Percentiles rank a stretch among this genome's conserved stretches.
Conservation (phyloP, 2,329 filamentous ascomycete genomes). For the Fusarium pseudonygamai region DNA sequence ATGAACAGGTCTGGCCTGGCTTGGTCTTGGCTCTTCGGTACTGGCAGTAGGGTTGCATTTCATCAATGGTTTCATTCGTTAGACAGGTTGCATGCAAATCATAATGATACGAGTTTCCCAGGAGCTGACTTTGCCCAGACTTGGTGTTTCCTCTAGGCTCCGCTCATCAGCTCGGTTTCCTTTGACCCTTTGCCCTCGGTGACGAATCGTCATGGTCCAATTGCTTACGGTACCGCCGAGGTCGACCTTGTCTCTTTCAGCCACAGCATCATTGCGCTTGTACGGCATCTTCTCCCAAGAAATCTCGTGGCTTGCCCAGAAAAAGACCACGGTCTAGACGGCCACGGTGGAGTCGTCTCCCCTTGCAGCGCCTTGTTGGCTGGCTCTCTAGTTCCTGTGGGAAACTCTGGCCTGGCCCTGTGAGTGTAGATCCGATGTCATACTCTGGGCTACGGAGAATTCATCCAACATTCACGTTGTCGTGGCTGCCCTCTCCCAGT, state of each 20-base stretch:
- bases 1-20: background rate
- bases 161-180: conserved; percentile 19
- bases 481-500: conserved; percentile 9
- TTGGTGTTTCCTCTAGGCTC: background rate
- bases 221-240: conserved; percentile 24
- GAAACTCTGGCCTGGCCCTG: background rate
- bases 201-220: conserved; percentile 7
- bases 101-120: conserved; percentile 10
- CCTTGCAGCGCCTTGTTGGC: conserved; percentile 24
- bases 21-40: background rate
- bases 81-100: conserved; percentile 22
- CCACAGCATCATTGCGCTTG: conserved; percentile 28
- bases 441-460: conserved; percentile 22
- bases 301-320: conserved; percentile 30
- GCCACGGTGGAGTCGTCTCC: conserved; percentile 12
- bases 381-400: background rate
- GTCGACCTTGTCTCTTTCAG: conserved; percentile 6
- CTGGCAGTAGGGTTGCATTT: conserved; percentile 7
- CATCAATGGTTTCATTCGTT: conserved; percentile 14
- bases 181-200: background rate
- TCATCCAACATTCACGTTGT: conserved; percentile 4
- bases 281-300: conserved; percentile 1
- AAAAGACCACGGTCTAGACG: conserved; percentile 19
- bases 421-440: background rate
- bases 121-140: background rate